Conservation (phyloP, 345 rosid genomes). For the Corchorus olitorius region DNA sequence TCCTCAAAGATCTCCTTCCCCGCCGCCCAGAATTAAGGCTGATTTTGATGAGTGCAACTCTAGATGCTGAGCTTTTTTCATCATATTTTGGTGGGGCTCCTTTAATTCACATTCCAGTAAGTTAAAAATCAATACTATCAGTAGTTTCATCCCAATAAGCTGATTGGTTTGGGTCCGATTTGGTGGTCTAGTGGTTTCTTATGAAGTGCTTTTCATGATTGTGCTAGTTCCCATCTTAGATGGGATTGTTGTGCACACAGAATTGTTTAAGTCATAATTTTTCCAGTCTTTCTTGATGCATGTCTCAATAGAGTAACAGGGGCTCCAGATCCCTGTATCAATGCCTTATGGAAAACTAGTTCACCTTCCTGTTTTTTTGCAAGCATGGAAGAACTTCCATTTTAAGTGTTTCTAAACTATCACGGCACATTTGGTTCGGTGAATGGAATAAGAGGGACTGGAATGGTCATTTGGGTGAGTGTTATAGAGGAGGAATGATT, state of each 20-base stretch:
- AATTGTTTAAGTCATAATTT: background rate
- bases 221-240: background rate
- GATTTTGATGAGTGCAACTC: constrained; percentile 93
- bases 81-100: constrained; percentile 88
- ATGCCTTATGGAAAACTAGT: no score
- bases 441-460: no score
- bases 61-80: constrained; percentile 93
- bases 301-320: no score
- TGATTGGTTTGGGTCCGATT: background rate
- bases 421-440: no score
- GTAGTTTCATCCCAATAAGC: background rate
- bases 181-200: background rate
- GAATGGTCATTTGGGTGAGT: no score
- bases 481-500: no score
- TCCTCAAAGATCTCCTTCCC: constrained; percentile 89
- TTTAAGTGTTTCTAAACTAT: background rate
- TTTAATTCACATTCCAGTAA: constrained; percentile 71
- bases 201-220: background rate
- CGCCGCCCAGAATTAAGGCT: constrained; percentile 79
- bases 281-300: background rate
- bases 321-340: no score
- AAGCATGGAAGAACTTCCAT: constrained; percentile 4
- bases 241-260: background rate
- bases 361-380: background rate
- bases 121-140: constrained; percentile 34